phyloP scores from a whole-genome alignment of 306 rosid species.

The Oemleria cerasiformis region DNA sequence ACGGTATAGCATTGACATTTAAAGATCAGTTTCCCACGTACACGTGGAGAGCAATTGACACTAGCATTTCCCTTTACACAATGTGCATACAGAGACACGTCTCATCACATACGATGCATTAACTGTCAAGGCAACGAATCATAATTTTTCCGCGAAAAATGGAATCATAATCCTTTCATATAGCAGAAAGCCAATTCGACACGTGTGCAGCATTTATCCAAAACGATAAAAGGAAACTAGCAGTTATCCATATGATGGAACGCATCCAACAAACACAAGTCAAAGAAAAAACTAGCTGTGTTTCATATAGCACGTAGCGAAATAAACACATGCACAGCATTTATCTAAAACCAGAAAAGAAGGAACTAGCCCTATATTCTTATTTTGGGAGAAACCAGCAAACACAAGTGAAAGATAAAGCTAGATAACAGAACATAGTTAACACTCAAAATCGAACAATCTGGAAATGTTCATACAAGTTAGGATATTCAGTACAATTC shows the following conservation, averaged over 20 bases:
- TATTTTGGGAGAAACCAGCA: constrained; percentile 1
- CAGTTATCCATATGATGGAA: not conserved
- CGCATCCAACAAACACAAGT: not conserved
- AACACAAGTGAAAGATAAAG: not conserved
- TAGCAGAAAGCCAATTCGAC: not conserved
- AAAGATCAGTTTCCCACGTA: not conserved
- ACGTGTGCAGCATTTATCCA: not conserved
- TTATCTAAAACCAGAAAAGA: constrained; percentile 1
- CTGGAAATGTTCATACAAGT: not conserved
- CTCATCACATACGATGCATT: constrained; percentile 11
- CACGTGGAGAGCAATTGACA: not conserved
- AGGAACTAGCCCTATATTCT: not conserved
- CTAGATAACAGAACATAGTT: constrained; percentile 3
- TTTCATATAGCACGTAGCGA: not conserved
- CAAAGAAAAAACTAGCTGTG: not conserved
- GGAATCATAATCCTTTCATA: not conserved
- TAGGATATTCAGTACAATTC: not conserved
- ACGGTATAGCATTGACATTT: not conserved
- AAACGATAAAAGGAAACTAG: not conserved
- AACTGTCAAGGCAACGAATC: not conserved
- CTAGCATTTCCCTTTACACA: not conserved
- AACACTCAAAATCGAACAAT: constrained; percentile 5
- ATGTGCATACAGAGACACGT: constrained; percentile 2
- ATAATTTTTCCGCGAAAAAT: not conserved
- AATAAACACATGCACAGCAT: constrained; percentile 1